Conservation (phyloP, 2,329 filamentous ascomycete species). For the Ophiostoma himal-ulmi region DNA sequence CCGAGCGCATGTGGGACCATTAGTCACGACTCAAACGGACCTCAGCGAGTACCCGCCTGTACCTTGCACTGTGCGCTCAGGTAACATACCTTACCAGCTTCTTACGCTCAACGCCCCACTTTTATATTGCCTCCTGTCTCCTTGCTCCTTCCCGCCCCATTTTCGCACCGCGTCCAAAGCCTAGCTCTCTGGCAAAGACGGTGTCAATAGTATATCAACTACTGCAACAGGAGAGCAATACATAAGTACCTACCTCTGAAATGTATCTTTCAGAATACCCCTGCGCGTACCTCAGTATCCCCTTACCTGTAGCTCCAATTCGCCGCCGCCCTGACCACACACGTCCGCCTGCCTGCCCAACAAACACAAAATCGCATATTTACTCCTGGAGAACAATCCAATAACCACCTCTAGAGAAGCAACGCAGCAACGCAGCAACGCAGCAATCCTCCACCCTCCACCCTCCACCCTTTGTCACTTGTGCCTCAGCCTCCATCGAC, state of each 20-base stretch:
- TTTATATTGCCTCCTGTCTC: background rate
- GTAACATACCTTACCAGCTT: background rate
- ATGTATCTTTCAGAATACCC: background rate
- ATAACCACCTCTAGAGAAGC: background rate
- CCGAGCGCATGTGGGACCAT: background rate
- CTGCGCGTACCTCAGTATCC: background rate
- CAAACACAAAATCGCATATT: constrained; percentile 12
- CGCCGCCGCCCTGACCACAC: background rate
- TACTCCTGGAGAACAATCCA: background rate
- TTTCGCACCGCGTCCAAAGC: background rate
- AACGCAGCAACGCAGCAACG: background rate
- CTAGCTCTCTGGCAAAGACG: background rate
- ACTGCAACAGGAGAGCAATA: background rate
- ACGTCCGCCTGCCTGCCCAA: constrained; percentile 5
- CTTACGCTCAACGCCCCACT: background rate
- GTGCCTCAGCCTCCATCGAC: background rate
- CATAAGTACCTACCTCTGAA: background rate
- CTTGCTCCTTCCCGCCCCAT: background rate
- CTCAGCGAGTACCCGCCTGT: background rate
- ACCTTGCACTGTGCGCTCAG: background rate
- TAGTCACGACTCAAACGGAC: background rate
- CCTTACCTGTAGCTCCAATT: constrained; percentile 1
- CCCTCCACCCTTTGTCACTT: background rate
- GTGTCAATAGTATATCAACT: background rate
- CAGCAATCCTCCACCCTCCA: background rate